Conservation (phyloP, 306 rosid species). For the Myrica gale region DNA sequence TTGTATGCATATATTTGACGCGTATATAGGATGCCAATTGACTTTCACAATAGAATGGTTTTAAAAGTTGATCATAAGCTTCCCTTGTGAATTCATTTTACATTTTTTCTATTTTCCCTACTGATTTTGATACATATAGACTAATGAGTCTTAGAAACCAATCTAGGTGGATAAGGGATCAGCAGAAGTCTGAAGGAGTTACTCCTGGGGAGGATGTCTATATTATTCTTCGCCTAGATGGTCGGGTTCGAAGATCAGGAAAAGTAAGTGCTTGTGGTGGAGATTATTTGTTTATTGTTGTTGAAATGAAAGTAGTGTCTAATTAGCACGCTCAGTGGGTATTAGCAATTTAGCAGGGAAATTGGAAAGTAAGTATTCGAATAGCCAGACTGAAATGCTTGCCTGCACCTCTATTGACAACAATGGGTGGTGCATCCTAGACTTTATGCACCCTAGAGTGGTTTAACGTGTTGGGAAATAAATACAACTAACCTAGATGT, state of each 20-base stretch:
- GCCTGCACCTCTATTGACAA: background rate
- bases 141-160: constrained; percentile 23
- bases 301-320: constrained; percentile 11
- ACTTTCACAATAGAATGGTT: background rate
- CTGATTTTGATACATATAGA: background rate
- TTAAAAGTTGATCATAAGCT: background rate
- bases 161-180: constrained; percentile 89
- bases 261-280: constrained; percentile 51
- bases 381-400: background rate
- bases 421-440: background rate
- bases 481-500: background rate
- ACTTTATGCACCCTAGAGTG: background rate
- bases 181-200: constrained; percentile 89
- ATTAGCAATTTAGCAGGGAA: background rate
- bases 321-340: constrained; percentile 4
- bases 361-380: background rate
- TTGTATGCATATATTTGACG: background rate
- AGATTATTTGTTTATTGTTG: constrained; percentile 8
- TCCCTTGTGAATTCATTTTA: background rate
- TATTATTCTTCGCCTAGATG: constrained; percentile 84
- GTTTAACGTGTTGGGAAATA: background rate
- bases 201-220: constrained; percentile 85
- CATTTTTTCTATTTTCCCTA: background rate
- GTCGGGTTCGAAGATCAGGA: constrained; percentile 96
- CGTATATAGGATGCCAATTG: background rate